phyloP scores from a whole-genome alignment of 2,329 filamentous ascomycete species.

The Pseudogymnoascus sp. region DNA sequence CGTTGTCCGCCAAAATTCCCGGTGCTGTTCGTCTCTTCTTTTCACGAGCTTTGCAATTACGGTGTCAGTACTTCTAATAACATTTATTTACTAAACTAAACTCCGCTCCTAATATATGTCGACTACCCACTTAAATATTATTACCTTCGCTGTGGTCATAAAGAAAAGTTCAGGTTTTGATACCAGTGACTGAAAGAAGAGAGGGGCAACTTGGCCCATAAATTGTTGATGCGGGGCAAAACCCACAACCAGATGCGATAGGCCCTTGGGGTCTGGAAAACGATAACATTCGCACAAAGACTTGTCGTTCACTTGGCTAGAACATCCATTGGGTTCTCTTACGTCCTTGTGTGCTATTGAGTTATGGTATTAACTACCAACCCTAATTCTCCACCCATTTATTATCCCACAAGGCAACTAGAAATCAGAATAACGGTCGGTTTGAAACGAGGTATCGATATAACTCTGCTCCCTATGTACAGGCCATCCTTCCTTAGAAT shows the following conservation, averaged over 20 bases:
- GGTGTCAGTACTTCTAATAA: not conserved
- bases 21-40: not conserved
- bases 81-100: not conserved
- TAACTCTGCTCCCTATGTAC: conserved; percentile 6
- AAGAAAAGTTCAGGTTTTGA: not conserved
- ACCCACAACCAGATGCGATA: conserved; percentile 4
- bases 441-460: not conserved
- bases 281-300: conserved; percentile 2
- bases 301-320: not conserved
- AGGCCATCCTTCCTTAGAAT: not conserved
- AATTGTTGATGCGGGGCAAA: conserved; percentile 3
- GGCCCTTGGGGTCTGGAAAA: not conserved
- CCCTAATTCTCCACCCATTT: conserved; percentile 7
- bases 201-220: not conserved
- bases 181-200: not conserved
- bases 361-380: not conserved
- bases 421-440: not conserved
- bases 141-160: not conserved
- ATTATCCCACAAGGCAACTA: not conserved
- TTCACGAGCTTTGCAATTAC: not conserved
- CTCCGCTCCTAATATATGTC: not conserved
- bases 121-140: not conserved
- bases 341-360: not conserved
- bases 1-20: not conserved
- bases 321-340: not conserved